Base-by-base conservation (phyloP, 2,329 filamentous ascomycete genomes). In the Talaromyces islandicus region DNA sequence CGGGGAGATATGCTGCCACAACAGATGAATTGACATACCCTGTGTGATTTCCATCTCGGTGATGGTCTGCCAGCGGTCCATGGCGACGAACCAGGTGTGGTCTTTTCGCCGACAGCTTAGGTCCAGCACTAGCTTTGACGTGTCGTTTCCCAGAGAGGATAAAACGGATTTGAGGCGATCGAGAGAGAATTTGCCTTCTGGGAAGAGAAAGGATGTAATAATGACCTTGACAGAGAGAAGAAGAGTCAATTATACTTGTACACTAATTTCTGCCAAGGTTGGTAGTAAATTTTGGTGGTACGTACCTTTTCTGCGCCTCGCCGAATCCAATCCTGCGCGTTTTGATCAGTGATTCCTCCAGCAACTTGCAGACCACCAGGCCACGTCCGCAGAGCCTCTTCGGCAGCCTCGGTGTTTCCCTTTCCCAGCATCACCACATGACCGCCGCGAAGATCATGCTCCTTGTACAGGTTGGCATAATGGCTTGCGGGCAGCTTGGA, bases 61-160 rank as follows among this genome's bases (percentile, higher is more conserved):
- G 59, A 97, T 88, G 1, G 91, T 96, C 81, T 97, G 94, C 94
- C 94, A 99, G 75, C 96, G 96, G 76, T 99, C 91, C 88, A 96
- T 99, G 59, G 94, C 93, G n/a, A 99, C 94, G 69, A 90, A 92
- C 94, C 94, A 99, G 43, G 80, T 88, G 59, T 88, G 81, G 41
- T 83, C 89, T 62, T 87, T 88, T 61, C 87, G 83, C 56, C 94
- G 86, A 72, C 94, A 99, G 75, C 92, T 96, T 25, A 99, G 83
- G 71, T 99, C 94, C 72, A 99, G 92, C 66, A 99, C 93, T 54
- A 99, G 85, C 75, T 90, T 94, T 54, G 81, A 78, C 71, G 82
- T 91, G 71, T 96, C 88, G 57, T 88, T 87, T 27, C 81, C 88
- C 5, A 99, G 82, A 1, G 87, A 84, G 25, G 80, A 74, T 0